These are phyloP conservation scores for Penicillium desertorum DNA, from an alignment of 495 filamentous ascomycete genomes.

Conservation along the genomic window DNA sequence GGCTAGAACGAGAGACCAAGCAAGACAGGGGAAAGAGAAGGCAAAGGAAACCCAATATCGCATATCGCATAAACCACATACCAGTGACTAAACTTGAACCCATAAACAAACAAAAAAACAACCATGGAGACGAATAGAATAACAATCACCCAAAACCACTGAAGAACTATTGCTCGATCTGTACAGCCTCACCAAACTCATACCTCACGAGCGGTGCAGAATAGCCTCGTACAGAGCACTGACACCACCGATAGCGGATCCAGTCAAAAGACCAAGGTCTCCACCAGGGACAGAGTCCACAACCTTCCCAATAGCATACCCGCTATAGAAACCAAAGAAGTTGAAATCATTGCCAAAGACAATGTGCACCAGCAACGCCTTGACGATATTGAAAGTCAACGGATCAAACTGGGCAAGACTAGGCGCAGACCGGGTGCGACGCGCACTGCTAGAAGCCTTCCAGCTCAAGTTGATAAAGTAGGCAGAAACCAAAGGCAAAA, in stretches of 20 bases:
- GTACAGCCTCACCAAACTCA: slow-evolving; percentile 21
- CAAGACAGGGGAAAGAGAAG: slow-evolving; percentile 13
- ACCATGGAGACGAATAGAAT: slow-evolving; percentile 9
- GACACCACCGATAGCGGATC: slow-evolving; percentile 66
- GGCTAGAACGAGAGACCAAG: slow-evolving; percentile 28
- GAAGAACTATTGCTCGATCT: slow-evolving; percentile 9
- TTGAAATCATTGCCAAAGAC: slow-evolving; percentile 71
- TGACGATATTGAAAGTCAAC: slow-evolving; percentile 82
- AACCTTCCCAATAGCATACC: slow-evolving; percentile 58
- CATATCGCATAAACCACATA: slow-evolving; percentile 31
- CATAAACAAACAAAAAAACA: slow-evolving; percentile 15
- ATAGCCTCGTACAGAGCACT: slow-evolving; percentile 81
- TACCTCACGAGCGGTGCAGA: slow-evolving; percentile 60
- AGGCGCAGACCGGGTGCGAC: slow-evolving; percentile 25
- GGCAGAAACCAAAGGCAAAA: slow-evolving; percentile 66
- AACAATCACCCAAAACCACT: slow-evolving; percentile 7
- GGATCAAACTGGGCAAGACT: slow-evolving; percentile 69
- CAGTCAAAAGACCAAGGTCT: slow-evolving; percentile 62
- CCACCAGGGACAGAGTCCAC: slow-evolving; percentile 68
- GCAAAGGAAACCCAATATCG: slow-evolving; percentile 13
- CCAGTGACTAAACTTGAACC: slow-evolving; percentile 20
- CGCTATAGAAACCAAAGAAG: slow-evolving; percentile 61
- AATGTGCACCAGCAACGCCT: slow-evolving; percentile 74
- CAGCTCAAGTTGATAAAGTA: slow-evolving; percentile 86
- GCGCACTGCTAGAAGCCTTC: slow-evolving; percentile 33